Evolutionary conservation across 78 protist species (phyloP).

Genomic region (slime mould (Dictyostelium discoideum)): DNA sequence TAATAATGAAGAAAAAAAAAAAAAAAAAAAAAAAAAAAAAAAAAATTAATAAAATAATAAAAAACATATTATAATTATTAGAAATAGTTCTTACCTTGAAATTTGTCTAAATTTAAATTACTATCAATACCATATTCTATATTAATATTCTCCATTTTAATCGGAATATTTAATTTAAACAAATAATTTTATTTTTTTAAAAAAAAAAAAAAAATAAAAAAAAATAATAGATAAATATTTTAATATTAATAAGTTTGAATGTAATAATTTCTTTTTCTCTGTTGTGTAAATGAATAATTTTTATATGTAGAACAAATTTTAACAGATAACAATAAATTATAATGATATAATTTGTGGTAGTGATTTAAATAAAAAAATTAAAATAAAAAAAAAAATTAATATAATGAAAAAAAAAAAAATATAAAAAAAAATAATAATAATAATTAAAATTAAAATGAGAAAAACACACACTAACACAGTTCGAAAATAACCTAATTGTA

Average conservation of each 20-base stretch:
- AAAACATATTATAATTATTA: background rate
- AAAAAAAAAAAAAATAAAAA: no score
- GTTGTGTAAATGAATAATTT: background rate
- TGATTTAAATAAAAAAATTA: background rate
- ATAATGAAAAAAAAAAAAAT: no score
- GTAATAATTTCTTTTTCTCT: background rate
- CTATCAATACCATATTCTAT: background rate
- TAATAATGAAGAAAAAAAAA: background rate
- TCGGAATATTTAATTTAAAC: background rate
- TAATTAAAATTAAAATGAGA: background rate
- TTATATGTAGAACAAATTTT: background rate
- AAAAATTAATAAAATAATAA: background rate
- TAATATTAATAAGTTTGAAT: background rate
- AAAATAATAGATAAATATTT: background rate
- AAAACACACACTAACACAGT: background rate
- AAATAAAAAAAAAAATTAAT: background rate
- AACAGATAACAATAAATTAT: background rate
- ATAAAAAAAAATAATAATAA: background rate
- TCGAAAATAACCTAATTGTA: background rate
- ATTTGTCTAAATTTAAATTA: background rate
- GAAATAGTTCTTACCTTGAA: background rate
- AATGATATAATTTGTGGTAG: background rate
- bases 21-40: background rate
- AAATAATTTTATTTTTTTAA: background rate
- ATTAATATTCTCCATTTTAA: background rate